Base-by-base conservation (phyloP, 345 rosid genomes). In the Carallia pectinifolia region DNA sequence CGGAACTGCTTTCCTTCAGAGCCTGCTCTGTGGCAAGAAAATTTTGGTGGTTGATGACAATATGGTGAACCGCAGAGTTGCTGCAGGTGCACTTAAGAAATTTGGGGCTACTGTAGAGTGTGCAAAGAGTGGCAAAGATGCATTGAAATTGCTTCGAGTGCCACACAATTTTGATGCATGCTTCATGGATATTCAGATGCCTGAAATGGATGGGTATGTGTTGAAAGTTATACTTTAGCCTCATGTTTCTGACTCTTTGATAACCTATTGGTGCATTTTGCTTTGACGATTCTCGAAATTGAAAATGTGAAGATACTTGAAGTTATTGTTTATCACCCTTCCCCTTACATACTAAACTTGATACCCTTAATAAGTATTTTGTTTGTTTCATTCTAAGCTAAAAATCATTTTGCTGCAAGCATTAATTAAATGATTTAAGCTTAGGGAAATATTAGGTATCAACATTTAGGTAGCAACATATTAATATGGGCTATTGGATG, bases 131-230 rank as follows among this genome's bases (percentile, higher is more conserved):
- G 99, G 97, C 58, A 86, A 87, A 79, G 85, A 83, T 79, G 99
- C 99, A 12, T 61, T 95, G 59, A 68, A 68, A 29, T 71, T 87
- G 82, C 99, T 95, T 80, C 83, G 87, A 69, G 76, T 85, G 58
- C 97, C 99, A 15, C 99, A 95, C 62, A 52, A 5, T 58, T 92
- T 89, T 29, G 97, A 95, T 81, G 99, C 99, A 36, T 95, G 99
- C 83, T 95, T 95, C 81, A 95, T 95, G 99, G 99, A 95, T 66
- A 92, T 95, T 70, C 99, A 95, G 74, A 95, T 95, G 99, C 99
- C 99, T 2, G 97, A 90, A 73, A 95, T 95, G 99, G 99, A 95
- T 66, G 99, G 99, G 97, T 93, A 81, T 70, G 87, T 44, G 37
- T 19, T 58, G 2, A 16, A 40, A 10, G 19, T 58, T 31, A 55